These are phyloP conservation scores for Dactylorhiza incarnata DNA, from an alignment of 106 monocot species.

Conservation along the genomic window DNA sequence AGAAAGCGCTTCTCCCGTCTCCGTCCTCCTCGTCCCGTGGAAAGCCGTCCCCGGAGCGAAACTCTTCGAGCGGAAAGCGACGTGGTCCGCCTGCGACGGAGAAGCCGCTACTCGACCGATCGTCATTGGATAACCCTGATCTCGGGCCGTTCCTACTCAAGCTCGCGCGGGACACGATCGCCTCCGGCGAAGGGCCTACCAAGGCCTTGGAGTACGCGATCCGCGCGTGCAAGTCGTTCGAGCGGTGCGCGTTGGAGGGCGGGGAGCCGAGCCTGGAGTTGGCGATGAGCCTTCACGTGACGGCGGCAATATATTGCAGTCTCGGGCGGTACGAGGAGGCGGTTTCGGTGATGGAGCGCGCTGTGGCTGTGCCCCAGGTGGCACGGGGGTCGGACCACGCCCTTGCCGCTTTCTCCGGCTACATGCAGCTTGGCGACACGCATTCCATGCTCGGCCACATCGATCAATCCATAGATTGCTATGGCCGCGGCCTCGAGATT, in stretches of 20 bases:
- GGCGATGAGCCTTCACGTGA: conserved; percentile 61
- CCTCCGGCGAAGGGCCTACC: conserved; percentile 62
- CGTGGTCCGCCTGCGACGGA: not conserved
- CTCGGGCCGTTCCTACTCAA: conserved; percentile 91
- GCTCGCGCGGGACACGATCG: conserved; percentile 75
- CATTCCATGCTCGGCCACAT: conserved; percentile 47
- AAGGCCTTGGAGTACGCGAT: conserved; percentile 84
- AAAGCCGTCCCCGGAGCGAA: conserved; percentile 12
- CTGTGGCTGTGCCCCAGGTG: conserved; percentile 23
- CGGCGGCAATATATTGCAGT: conserved; percentile 49
- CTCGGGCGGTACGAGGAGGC: conserved; percentile 40
- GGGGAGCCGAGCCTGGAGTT: conserved; percentile 35
- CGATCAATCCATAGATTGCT: conserved; percentile 44
- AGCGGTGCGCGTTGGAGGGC: conserved; percentile 23
- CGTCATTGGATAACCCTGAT: conserved; percentile 85
- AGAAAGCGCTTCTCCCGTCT: conserved; percentile 11
- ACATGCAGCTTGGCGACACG: conserved; percentile 63
- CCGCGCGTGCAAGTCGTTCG: conserved; percentile 70
- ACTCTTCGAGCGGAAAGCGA: conserved; percentile 13
- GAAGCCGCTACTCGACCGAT: conserved; percentile 17
- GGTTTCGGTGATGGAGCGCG: conserved; percentile 42
- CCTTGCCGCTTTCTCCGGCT: conserved; percentile 49
- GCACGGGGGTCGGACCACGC: conserved; percentile 28
- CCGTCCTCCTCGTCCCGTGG: conserved; percentile 17
- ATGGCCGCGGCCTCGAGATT: conserved; percentile 48